Evolutionary conservation across 805 yeast genomes (phyloP).

Genomic region (Cyberlindnera maclurae): DNA sequence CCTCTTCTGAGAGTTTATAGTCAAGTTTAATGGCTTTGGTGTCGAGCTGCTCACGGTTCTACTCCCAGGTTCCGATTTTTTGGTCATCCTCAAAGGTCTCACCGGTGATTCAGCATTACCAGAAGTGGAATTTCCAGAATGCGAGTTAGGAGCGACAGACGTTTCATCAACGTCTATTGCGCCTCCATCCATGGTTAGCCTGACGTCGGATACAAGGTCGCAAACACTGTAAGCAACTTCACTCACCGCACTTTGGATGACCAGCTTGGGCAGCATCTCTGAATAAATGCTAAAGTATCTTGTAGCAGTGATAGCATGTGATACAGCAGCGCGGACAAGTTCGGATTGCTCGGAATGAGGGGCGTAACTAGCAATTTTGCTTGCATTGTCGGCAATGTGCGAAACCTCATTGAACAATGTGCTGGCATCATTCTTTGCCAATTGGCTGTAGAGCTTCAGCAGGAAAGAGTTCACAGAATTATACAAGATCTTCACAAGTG

Average conservation of each 20-base stretch:
- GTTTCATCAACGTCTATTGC: not conserved
- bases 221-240: conserved; percentile 65
- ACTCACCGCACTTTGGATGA: conserved; percentile 68
- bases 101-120: conserved; percentile 37
- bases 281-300: conserved; percentile 64
- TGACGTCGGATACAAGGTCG: conserved; percentile 50
- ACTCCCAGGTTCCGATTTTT: conserved; percentile 31
- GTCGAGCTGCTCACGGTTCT: conserved; percentile 13
- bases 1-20: conserved; percentile 14
- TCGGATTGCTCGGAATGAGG: conserved; percentile 35
- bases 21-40: conserved; percentile 16
- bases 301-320: conserved; percentile 70
- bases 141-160: not conserved
- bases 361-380: conserved; percentile 23
- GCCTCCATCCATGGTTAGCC: conserved; percentile 26
- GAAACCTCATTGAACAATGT: conserved; percentile 45
- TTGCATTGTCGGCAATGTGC: conserved; percentile 34
- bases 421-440: conserved; percentile 14
- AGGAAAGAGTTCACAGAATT: conserved; percentile 42
- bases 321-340: conserved; percentile 56
- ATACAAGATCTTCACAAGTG: conserved; percentile 39
- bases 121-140: not conserved
- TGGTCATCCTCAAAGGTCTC: conserved; percentile 64
- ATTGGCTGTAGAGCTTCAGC: conserved; percentile 22
- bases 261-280: conserved; percentile 58